Base-by-base conservation (phyloP, 78 protist genomes). In the Dictyostelium capitatum region DNA sequence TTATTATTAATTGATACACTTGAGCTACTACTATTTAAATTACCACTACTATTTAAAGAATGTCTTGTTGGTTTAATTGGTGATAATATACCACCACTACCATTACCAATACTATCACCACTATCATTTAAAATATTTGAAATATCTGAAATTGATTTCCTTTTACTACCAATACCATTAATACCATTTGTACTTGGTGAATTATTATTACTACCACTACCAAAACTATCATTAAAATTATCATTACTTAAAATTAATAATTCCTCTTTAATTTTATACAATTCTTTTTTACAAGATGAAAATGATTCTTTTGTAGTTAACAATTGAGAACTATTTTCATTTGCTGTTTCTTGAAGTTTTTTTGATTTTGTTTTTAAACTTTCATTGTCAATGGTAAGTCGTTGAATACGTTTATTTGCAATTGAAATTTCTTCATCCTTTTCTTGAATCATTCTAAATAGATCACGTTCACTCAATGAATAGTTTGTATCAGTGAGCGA, bases 391-490 rank as follows among this genome's bases (percentile, higher is more conserved):
- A 87, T 51, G 2, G 54, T 50, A 12, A 87, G 79, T 48, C 93
- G 30, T 43, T 87, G 93, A 23, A 87, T 65, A 54, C 78, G 83
- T 17, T 87, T 87, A 4, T 70, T 30, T 1, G 19, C 20, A 9
- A 82, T 37, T 32, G 46, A 56, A 17, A 77, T 51, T n/a, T 87
- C 79, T 10, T 87, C 93, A 14, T 87, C 93, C 37, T 87, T 87
- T 25, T 79, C 83, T 50, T 87, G 93, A 7, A 87, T 25, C 43
- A 87, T 54, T 15, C 78, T 20, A 5, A 87, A 75, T 43, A 87
- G 51, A 15, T 77, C 75, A 30, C 67, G 54, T 12, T 87, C 83
- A 6, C 28, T 17, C 3, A 87, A 41, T 6, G 93, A 59, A 72
- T 87, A 87, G 41, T 41, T 74, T 65, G 65, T 6, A 48, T 87